Base-by-base conservation (phyloP, 352 stramenopile species). In the Albugo candida region DNA sequence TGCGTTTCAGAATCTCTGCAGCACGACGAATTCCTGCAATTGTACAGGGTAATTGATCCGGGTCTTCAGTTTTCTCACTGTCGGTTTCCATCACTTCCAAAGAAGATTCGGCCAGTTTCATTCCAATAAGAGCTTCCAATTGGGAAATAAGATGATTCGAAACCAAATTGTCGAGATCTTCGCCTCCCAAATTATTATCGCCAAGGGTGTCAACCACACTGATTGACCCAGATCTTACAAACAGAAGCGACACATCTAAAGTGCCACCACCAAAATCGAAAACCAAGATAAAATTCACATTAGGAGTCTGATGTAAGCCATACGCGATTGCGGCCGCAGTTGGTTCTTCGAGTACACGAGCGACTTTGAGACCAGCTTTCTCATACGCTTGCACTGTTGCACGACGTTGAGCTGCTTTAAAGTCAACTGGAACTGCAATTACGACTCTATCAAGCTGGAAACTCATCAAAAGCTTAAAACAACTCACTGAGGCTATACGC, bases 281-380 rank as follows among this genome's bases (percentile, higher is more conserved):
- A 27, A 98, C 95, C 16, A 97, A 63, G 16, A 98, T 70, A 48
- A 96, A 97, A 39, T 81, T 89, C 55, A 97, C 86, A 18, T 70
- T 59, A 16, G 63, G 57, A 45, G 86, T 83, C 57, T 97, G 94
- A 52, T 97, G 93, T 37, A 96, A 60, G 24, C 88, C 86, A 58
- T 97, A 98, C 11, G 89, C 91, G 54, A 97, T 93, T 16, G 92
- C 92, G 18, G 92, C 92, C 24, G 92, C 91, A 10, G 92, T 97
- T 18, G 92, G 92, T 64, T 98, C 93, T 45, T 77, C 68, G 21
- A 81, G 45, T 11, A 81, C 61, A 41, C 67, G 67, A 14, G 59
- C 61, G 2, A 81, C 68, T 18, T 69, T 47, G 16, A 81, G 46
- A 12, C 68, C 68, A 13, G 68, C 68, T 0, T 34, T 20, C 44